Conservation (phyloP, 2,329 filamentous ascomycete genomes). For the Phyllosticta citrichinensis region DNA sequence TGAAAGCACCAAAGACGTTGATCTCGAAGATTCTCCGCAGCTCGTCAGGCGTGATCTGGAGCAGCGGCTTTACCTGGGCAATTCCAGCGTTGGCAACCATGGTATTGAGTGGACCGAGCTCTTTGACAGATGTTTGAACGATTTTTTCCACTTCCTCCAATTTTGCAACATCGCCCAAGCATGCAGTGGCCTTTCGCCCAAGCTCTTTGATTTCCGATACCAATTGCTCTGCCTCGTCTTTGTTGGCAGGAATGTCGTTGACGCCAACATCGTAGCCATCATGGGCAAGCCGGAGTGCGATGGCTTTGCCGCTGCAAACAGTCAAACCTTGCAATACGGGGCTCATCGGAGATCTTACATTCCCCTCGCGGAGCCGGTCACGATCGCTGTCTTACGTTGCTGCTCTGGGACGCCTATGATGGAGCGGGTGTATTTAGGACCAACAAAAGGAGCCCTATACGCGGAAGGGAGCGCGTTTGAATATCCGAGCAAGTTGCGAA, state of each 20-base stretch:
- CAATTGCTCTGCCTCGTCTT: slow-evolving; percentile 41
- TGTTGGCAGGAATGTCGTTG: slow-evolving; percentile 50
- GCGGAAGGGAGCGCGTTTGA: slow-evolving; percentile 12
- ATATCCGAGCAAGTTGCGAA: slow-evolving; percentile 17
- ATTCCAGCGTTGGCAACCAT: slow-evolving; percentile 56
- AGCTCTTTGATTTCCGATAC: slow-evolving; percentile 42
- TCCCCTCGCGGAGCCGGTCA: slow-evolving; percentile 29
- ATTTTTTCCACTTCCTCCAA: slow-evolving; percentile 43
- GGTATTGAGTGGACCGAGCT: slow-evolving; percentile 43
- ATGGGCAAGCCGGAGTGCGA: slow-evolving; percentile 51
- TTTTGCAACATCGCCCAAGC: slow-evolving; percentile 52
- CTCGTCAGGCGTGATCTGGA: slow-evolving; percentile 49
- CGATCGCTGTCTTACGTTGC: slow-evolving; percentile 24
- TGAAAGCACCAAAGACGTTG: slow-evolving; percentile 56
- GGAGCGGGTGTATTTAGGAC: slow-evolving; percentile 16
- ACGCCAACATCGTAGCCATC: slow-evolving; percentile 59
- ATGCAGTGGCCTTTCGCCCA: slow-evolving; percentile 44
- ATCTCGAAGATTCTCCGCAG: slow-evolving; percentile 51
- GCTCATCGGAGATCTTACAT: slow-evolving; percentile 18
- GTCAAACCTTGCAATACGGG: not conserved
- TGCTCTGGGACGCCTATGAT: slow-evolving; percentile 17
- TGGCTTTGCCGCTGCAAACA: slow-evolving; percentile 46
- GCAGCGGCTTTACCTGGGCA: slow-evolving; percentile 44
- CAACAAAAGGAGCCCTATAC: slow-evolving; percentile 12
- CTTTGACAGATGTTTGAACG: slow-evolving; percentile 41